Evolutionary conservation across 106 monocot genomes (phyloP).

Genomic region (Phalaenopsis equestris): DNA sequence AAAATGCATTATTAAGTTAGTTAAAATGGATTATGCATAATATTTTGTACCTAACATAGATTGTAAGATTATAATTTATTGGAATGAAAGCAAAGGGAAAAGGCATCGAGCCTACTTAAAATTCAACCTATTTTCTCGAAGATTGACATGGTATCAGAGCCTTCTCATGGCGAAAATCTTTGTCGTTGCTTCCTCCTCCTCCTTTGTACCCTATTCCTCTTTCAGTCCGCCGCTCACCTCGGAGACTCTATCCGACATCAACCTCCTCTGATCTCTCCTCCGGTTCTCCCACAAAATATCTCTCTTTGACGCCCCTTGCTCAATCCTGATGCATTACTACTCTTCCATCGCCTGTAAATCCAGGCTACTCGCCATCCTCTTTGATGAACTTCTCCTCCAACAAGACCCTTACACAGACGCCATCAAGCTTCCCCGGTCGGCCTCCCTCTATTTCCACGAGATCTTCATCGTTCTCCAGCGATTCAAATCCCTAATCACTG

Average conservation of each 20-base stretch:
- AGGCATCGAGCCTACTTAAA: too few species aligned
- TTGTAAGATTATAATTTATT: too few species aligned
- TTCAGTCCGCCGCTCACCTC: not conserved
- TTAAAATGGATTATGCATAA: too few species aligned
- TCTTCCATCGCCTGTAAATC: conserved; percentile 32
- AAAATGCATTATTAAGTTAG: too few species aligned
- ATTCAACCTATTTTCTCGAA: too few species aligned
- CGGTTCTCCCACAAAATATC: not conserved
- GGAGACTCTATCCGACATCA: not conserved
- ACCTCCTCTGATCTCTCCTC: not conserved
- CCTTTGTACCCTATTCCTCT: not conserved
- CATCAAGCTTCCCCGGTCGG: conserved; percentile 19
- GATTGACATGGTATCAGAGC: too few species aligned
- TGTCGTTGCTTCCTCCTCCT: not conserved
- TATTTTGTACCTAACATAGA: too few species aligned
- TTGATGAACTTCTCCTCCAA: conserved; percentile 42
- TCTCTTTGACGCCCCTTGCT: not conserved
- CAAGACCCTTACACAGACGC: not conserved
- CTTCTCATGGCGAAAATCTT: not conserved
- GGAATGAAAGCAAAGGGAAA: too few species aligned
- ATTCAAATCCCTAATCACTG: conserved; percentile 30
- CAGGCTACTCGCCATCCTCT: conserved; percentile 35
- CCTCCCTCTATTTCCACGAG: conserved; percentile 27
- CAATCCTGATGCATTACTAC: not conserved
- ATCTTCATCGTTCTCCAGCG: conserved; percentile 48